Base-by-base conservation (phyloP, 2,329 filamentous ascomycete species). In the Mollisia scopiformis region DNA sequence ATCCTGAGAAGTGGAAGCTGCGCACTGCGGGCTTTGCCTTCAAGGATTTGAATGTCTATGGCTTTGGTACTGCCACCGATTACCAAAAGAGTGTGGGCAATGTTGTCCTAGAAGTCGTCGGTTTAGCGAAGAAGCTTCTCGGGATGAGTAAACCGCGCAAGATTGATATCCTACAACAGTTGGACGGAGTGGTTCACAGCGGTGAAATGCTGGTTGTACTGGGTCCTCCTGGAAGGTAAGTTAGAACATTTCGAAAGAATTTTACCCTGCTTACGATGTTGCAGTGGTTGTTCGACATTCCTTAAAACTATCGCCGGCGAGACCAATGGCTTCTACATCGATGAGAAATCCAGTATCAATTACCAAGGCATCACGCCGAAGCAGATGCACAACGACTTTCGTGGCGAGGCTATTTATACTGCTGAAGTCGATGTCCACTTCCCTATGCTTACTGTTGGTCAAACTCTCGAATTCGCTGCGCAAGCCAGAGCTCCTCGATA, bases 341-440 rank as follows among this genome's bases (percentile, higher is more conserved):
- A 81, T 23, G 71, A 82, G 0, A 63, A 75, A 1, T 83, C 85
- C 0, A 68, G 69, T 0, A 78, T 90, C 23, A 82, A 87, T 69
- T 90, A 89, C 72, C 83, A 88, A 59, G 87, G 87, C 14, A 84
- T 83, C 0, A 76, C 81, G 66, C 77, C 83, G 0, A 71, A 76
- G 51, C 72, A 79, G 56, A 87, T 87, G 80, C 76, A 78, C 41
- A 78, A 78, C 61, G 90, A 66, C 5, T 69, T 69, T 50, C 82
- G 84, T 57, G 86, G 86, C 23, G 87, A 86, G 74, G 79, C 87
- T 1, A 79, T 90, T 10, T 93, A 93, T 72, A 92, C 91, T 65
- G 87, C 91, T 14, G 91, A 93, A 75, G 80, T 83, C 19, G 89
- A 92, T 71, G 82, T 88, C 35, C 90, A 93, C 73, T 93, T 92